Conservation (phyloP, 129 eudicot genomes). For the Calendula officinalis region DNA sequence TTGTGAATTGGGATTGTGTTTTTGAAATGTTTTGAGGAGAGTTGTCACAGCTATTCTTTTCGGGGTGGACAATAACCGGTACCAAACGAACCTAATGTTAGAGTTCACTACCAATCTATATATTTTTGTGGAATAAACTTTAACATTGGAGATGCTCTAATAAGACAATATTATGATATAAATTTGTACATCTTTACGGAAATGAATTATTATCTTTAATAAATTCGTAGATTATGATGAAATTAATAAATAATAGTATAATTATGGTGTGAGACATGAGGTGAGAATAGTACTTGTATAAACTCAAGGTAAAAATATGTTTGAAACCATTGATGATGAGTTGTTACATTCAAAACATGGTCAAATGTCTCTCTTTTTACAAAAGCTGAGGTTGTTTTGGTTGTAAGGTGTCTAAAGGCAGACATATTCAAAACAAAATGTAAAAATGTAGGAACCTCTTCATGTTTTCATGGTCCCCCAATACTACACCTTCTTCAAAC, state of each 20-base stretch:
- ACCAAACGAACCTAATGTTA: no score
- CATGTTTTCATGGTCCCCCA: slow-evolving; percentile 32
- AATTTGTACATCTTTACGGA: not conserved
- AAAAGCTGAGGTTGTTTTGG: slow-evolving; percentile 40
- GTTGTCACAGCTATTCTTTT: not conserved
- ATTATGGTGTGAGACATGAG: slow-evolving; percentile 20
- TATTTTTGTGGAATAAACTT: no score
- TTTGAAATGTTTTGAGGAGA: no score
- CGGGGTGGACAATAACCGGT: no score
- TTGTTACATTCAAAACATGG: slow-evolving; percentile 28
- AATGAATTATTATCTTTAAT: not conserved
- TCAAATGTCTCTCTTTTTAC: slow-evolving; percentile 30
- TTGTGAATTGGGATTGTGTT: no score
- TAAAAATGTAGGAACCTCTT: slow-evolving; percentile 27
- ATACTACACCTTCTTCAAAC: not conserved
- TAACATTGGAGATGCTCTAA: no score
- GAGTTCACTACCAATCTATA: no score
- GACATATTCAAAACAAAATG: slow-evolving; percentile 38
- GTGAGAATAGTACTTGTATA: slow-evolving; percentile 1
- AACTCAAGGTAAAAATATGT: slow-evolving; percentile 16
- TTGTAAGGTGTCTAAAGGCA: slow-evolving; percentile 39
- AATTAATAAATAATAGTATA: not conserved
- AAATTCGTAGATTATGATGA: not conserved
- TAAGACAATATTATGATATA: not conserved
- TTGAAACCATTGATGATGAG: slow-evolving; percentile 22